Evolutionary conservation across 192 early-diverging fungal species (phyloP), one percentile per base, ranked within the genome.

Genomic region (Bifiguratus adelaidae): DNA sequence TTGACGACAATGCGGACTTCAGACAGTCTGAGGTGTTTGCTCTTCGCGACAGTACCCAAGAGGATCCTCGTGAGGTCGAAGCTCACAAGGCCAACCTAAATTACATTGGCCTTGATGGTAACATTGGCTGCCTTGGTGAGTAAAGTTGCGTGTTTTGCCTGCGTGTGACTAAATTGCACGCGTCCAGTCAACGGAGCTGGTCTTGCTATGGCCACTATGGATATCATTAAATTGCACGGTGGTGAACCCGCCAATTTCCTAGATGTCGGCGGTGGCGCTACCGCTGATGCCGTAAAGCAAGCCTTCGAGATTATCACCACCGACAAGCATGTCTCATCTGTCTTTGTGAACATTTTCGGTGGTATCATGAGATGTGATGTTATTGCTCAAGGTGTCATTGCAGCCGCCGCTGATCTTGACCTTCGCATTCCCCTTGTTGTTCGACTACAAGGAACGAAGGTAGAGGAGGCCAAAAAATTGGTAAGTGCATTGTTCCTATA

Each of bases 311-410:
- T 97, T 52, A 99, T 99, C 72, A 84, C 85, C 61, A 91, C 91
- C 16, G 95, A 99, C 52, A 83, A 89, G n/a, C 75, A 77, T 43
- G 93, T 99, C 11, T 85, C 88, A n/a, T 89, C 92, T 36, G 91
- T 93, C 52, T 87, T 99, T 53, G 92, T 95, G 59, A 99, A 99
- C 76, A 99, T 99, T 62, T 99, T 99, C 59, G 93, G 95, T 55
- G 95, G 93, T 48, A 99, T 99, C 65, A 99, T 99, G 93, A 85
- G 93, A 46, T 99, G 93, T 71, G 92, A 95, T 64, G 83, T 99
- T 41, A 93, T 97, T 74, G 93, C 95, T 25, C 77, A 96, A 68
- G 95, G 93, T 62, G 93, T 99, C 59, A 95, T 99, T 71, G 79
- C 84, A 11, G 95, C 93, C 35, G 86, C 95, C 27, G 76, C 86